Percentiles rank a stretch among this genome's conserved stretches.
These are phyloP conservation scores for Talaromyces marneffei DNA, from an alignment of 2,329 filamentous ascomycete species.

Conservation along the genomic window DNA sequence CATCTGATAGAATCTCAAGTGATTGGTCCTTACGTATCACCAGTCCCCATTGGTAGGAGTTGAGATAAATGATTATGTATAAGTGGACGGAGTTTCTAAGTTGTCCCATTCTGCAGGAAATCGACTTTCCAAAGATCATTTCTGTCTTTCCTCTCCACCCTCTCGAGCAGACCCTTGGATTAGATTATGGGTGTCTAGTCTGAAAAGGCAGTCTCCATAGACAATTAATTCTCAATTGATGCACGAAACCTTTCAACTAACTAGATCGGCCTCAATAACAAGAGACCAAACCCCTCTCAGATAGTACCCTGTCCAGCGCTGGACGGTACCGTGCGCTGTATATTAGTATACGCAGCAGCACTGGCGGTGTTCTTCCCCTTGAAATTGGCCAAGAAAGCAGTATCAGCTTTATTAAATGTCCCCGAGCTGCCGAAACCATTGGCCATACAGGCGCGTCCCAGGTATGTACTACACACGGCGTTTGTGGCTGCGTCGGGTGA, in stretches of 20 bases:
- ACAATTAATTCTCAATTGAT: too few species aligned
- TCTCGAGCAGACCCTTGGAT: too few species aligned
- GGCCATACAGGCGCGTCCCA: slow-evolving; percentile 48
- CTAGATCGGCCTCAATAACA: neutral
- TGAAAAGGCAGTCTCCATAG: too few species aligned
- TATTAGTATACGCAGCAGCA: slow-evolving; percentile 33
- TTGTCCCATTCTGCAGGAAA: too few species aligned
- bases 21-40: too few species aligned
- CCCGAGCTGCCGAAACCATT: slow-evolving; percentile 44
- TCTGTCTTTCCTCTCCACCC: too few species aligned
- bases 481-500: slow-evolving; percentile 31
- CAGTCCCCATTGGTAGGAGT: too few species aligned
- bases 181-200: too few species aligned
- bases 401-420: slow-evolving; percentile 37
- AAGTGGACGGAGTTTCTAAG: too few species aligned
- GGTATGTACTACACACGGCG: slow-evolving; percentile 38
- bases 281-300: neutral
- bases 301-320: slow-evolving; percentile 46
- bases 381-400: slow-evolving; percentile 48
- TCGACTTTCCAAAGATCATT: too few species aligned
- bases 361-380: slow-evolving; percentile 49
- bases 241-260: neutral
- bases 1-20: too few species aligned
- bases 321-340: slow-evolving; percentile 33
- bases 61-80: too few species aligned